Evolutionary conservation across 768 basidiomycete genomes (phyloP), one percentile per base, ranked within the genome.

Genomic region (Leccinum boreale): DNA sequence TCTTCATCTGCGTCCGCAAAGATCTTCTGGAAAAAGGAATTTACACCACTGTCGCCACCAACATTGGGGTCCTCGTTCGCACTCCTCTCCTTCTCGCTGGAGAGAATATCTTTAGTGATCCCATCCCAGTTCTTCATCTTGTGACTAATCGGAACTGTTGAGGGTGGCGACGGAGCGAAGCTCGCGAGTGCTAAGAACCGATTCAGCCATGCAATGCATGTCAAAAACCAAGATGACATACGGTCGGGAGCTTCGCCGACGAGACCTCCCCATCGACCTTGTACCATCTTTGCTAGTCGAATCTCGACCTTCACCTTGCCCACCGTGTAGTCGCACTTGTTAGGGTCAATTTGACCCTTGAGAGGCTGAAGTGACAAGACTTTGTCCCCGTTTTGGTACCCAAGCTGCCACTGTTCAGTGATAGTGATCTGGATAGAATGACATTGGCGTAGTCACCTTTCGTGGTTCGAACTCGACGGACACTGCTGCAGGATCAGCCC

Each of bases 1-100:
- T 99, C 92, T 0, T 94, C 91, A 64, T 97, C 94, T 24, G 95
- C 90, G 70, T 90, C 91, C 6, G 82, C 79, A 67, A 89, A 99
- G 60, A 99, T 84, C 76, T 92, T 90, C 68, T 91, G 89, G 84
- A 95, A 95, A 77, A 96, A 92, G 28, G 79, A 67, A 73, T 98
- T 96, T 57, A 97, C 81, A 5, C 90, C 85, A 57, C 78, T 81
- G 71, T 97, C 94, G 21, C 95, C 95, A 23, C 91, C 91, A 17
- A 87, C 86, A 71, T 97, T 98, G 31, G 94, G 90, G 67, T 92
- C 92, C 62, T 94, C 85, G 15, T 88, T 81, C 4, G 79, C 73
- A 3, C 81, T 75, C 67, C 81, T 86, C 46, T 89, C 85, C 67
- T 90, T 89, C 2, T 94, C 92, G 7, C 75, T 70, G 17, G 75